phyloP scores from a whole-genome alignment of 139 green algal genomes.

The Microglena sp. region DNA sequence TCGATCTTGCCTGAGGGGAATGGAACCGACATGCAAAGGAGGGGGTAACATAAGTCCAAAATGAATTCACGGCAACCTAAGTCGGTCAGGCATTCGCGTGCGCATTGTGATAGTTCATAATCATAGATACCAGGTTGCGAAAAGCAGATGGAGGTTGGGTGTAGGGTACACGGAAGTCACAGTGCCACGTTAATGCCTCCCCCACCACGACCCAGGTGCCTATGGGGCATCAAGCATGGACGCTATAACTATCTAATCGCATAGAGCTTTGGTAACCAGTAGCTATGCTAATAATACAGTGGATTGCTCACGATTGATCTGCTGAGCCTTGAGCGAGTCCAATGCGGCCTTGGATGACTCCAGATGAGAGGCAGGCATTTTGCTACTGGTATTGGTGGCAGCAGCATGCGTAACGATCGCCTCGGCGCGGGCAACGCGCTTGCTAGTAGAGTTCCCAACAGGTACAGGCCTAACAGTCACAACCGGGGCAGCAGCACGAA shows the following conservation, averaged over 20 bases:
- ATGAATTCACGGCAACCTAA: too few relatives aligned
- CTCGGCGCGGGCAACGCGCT: too few relatives aligned
- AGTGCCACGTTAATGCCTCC: background rate
- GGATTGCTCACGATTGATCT: conserved; percentile 50
- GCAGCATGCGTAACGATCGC: too few relatives aligned
- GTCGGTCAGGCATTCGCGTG: too few relatives aligned
- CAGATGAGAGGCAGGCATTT: conserved; percentile 53
- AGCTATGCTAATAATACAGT: background rate
- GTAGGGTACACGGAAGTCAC: background rate
- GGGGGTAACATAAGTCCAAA: too few relatives aligned
- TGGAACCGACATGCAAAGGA: too few relatives aligned
- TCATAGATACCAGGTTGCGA: conserved; percentile 7
- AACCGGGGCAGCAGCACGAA: too few relatives aligned
- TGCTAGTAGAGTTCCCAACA: too few relatives aligned
- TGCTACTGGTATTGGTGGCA: too few relatives aligned
- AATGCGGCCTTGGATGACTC: conserved; percentile 48
- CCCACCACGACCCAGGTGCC: background rate
- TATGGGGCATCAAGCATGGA: background rate
- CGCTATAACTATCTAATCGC: background rate
- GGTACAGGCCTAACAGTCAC: too few relatives aligned
- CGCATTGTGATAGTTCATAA: too few relatives aligned
- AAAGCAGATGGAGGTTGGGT: background rate
- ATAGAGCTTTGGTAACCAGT: background rate
- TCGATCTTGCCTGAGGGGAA: too few relatives aligned
- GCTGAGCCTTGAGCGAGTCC: conserved; percentile 39